Evolutionary conservation across 2,329 filamentous ascomycete genomes (phyloP).

Genomic region (Chaetoscypha palmicola): DNA sequence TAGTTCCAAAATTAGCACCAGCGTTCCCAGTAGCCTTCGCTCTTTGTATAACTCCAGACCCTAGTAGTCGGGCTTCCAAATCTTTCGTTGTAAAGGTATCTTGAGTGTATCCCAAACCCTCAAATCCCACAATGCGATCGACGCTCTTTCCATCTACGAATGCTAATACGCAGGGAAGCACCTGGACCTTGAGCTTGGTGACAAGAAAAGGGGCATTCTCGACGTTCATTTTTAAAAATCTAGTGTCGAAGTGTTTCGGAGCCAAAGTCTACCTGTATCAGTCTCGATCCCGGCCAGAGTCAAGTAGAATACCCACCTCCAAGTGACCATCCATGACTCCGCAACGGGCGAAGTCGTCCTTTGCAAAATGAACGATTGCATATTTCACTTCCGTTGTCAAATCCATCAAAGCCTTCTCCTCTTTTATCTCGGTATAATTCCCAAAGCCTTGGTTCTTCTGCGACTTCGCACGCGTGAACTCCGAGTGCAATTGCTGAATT

Average conservation of each 20-base stretch:
- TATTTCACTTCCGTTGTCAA: slow-evolving; percentile 34
- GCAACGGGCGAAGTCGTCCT: slow-evolving; percentile 36
- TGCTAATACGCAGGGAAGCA: slow-evolving; percentile 50
- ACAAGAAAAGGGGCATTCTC: slow-evolving; percentile 54
- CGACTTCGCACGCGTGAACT: slow-evolving; percentile 44
- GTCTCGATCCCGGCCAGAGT: too few species aligned
- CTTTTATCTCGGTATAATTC: slow-evolving; percentile 47
- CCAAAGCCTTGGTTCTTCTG: slow-evolving; percentile 46
- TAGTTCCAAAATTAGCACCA: slow-evolving; percentile 29
- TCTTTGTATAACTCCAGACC: slow-evolving; percentile 43
- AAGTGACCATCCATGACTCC: slow-evolving; percentile 37
- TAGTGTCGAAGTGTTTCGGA: slow-evolving; percentile 50
- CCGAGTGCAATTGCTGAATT: slow-evolving; percentile 50
- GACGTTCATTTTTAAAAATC: slow-evolving; percentile 51
- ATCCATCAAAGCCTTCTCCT: slow-evolving; percentile 50
- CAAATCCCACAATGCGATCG: slow-evolving; percentile 52
- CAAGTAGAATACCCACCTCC: slow-evolving; percentile 20
- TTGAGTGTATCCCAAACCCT: slow-evolving; percentile 44
- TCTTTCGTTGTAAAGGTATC: slow-evolving; percentile 49
- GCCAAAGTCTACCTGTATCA: slow-evolving; percentile 43
- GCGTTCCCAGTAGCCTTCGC: slow-evolving; percentile 43
- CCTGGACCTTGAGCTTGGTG: slow-evolving; percentile 48
- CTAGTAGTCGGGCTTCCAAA: slow-evolving; percentile 44
- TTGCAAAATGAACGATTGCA: slow-evolving; percentile 36
- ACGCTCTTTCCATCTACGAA: slow-evolving; percentile 49